Evolutionary conservation across 768 basidiomycete species (phyloP), one percentile per base, ranked within the genome.

Genomic region (Pleurotus giganteus): DNA sequence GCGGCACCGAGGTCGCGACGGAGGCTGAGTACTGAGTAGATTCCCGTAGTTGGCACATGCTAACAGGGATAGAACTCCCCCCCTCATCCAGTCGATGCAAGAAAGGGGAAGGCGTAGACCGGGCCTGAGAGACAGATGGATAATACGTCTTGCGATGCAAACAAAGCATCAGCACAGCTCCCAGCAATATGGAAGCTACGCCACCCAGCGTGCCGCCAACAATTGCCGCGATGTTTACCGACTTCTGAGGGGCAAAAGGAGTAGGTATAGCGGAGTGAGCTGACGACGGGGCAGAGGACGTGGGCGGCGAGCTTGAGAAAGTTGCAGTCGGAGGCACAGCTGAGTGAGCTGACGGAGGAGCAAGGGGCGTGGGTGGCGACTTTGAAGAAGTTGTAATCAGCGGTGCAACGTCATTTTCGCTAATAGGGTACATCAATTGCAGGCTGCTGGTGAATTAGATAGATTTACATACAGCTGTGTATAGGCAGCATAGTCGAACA

Each of bases 401-500:
- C n/a, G 34, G 3, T 41, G n/a, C 15, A 17, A n/a, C n/a, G 8
- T 41, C 39, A 19, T 19, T 32, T 6, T 32, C 31, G 31, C 31
- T 32, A 32, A 32, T 13, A n/a, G n/a, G 31, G 31, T 13, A 6
- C 13, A 32, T 32, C 31, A 32, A 32, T 32, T 32, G 13, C n/a
- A n/a, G n/a, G n/a, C n/a, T n/a, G n/a, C n/a, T n/a, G n/a, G n/a
- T n/a, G n/a, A n/a, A 6, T 32, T 6, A 32, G 31, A 32, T 13
- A 32, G 13, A 13, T 6, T 6, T 7, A 26, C 44, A 21, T 17
- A 45, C 44, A 23, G 29, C 21, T 5, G 19, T 0, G 49, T 51
- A 51, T 51, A 51, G 49, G 32, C 19, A 21, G 34, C 31, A 11
- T 34, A 51, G 34, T 51, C 49, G 24, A 36, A 51, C n/a, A 51